Percentiles rank a stretch among this genome's conserved stretches.
Conservation (phyloP, 208 protist species). For the Herpetomonas muscarum region DNA sequence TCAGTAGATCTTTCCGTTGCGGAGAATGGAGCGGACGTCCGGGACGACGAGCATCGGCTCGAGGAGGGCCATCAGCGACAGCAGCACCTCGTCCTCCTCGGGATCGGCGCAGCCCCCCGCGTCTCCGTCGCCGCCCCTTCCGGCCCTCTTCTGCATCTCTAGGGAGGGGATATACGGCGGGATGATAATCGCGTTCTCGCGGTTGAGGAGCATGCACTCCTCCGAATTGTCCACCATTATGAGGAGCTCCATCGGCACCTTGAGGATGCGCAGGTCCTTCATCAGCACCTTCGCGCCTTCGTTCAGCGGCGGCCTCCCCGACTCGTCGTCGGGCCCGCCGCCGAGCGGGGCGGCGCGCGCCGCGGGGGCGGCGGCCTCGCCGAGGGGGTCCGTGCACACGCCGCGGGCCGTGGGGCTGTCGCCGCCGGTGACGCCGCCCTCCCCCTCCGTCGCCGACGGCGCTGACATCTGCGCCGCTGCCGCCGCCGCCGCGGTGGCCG, state of each 20-base stretch:
- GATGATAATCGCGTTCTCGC: constrained; percentile 78
- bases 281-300: constrained; percentile 60
- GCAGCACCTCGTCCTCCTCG: constrained; percentile 68
- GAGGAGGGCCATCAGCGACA: constrained; percentile 65
- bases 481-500: not conserved
- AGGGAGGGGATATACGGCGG: constrained; percentile 68
- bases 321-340: not conserved
- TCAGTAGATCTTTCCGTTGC: constrained; percentile 58
- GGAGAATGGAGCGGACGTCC: constrained; percentile 76
- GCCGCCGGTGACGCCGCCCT: not conserved
- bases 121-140: constrained; percentile 3
- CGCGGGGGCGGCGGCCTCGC: not conserved
- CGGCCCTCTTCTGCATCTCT: constrained; percentile 11
- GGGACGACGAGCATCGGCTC: constrained; percentile 76
- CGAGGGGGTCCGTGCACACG: too few relatives aligned
- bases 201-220: constrained; percentile 70
- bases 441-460: not conserved
- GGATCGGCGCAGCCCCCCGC: constrained; percentile 10
- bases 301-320: constrained; percentile 22
- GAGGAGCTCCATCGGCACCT: constrained; percentile 77
- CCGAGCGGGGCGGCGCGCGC: not conserved
- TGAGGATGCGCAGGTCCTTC: constrained; percentile 80
- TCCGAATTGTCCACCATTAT: constrained; percentile 88
- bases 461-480: not conserved
- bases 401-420: too few relatives aligned